These are phyloP conservation scores for Phytophthora melonis DNA, from an alignment of 352 stramenopile genomes.

Conservation along the genomic window DNA sequence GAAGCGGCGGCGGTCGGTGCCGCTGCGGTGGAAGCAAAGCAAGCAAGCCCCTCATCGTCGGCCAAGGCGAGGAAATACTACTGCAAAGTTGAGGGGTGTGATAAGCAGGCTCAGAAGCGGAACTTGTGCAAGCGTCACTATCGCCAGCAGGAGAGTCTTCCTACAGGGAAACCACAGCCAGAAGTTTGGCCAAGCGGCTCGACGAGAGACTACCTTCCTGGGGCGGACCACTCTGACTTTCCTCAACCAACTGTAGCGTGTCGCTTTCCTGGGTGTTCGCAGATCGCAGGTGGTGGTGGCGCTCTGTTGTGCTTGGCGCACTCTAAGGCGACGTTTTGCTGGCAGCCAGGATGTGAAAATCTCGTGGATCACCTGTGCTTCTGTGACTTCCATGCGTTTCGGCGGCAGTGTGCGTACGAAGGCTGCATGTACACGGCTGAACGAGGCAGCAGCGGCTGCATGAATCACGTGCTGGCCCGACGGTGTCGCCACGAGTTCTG, in stretches of 20 bases:
- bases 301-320: conserved; percentile 58
- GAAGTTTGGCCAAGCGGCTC: conserved; percentile 10
- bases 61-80: conserved; percentile 72
- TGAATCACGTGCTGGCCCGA: conserved; percentile 49
- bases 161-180: conserved; percentile 22
- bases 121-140: conserved; percentile 76
- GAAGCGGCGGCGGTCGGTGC: conserved; percentile 29
- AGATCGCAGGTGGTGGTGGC: conserved; percentile 31
- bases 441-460: conserved; percentile 50
- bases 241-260: conserved; percentile 28
- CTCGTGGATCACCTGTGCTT: conserved; percentile 62
- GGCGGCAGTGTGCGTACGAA: conserved; percentile 66
- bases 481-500: conserved; percentile 70
- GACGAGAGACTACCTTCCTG: conserved; percentile 4
- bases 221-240: conserved; percentile 9
- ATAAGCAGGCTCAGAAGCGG: conserved; percentile 70
- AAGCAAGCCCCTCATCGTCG: conserved; percentile 20
- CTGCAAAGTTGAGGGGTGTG: conserved; percentile 67
- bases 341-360: conserved; percentile 67
- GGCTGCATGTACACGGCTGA: conserved; percentile 54
- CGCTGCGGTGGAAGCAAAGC: conserved; percentile 23
- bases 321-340: conserved; percentile 64
- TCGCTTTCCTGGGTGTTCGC: conserved; percentile 55
- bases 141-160: conserved; percentile 44
- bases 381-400: conserved; percentile 65